A percentile compares a stretch with the other conserved stretches of the same genome.
Conservation (phyloP, 2,329 filamentous ascomycete genomes). For the Emergomyces orientalis region DNA sequence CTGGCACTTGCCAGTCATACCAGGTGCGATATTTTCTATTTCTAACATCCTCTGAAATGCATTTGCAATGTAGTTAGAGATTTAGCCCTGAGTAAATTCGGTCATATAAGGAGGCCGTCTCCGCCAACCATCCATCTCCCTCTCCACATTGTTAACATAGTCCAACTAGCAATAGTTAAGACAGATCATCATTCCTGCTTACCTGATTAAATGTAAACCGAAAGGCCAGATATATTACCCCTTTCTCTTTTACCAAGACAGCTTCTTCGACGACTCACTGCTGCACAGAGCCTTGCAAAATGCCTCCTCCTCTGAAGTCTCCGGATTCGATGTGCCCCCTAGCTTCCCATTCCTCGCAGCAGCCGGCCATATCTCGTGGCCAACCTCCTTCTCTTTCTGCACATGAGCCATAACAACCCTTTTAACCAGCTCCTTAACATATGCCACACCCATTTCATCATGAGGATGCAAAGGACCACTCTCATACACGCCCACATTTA, state of each 20-base stretch:
- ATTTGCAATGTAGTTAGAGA: too few species aligned
- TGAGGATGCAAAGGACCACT: conserved; percentile 55
- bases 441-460: conserved; percentile 51
- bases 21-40: too few species aligned
- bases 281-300: background rate
- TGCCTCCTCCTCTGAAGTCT: background rate
- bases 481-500: conserved; percentile 52
- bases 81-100: too few species aligned
- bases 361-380: conserved; percentile 47
- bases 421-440: conserved; percentile 47
- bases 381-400: conserved; percentile 38
- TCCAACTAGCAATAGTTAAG: too few species aligned
- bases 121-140: too few species aligned
- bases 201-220: background rate
- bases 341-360: background rate
- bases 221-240: too few species aligned
- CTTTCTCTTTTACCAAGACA: background rate
- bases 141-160: too few species aligned
- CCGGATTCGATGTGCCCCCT: background rate
- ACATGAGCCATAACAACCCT: conserved; percentile 42
- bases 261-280: background rate
- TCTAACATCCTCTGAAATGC: too few species aligned
- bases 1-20: too few species aligned
- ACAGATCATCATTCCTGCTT: background rate
- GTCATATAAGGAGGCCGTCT: too few species aligned